These are phyloP conservation scores for Microbotryum lychnidis-dioicae DNA, from an alignment of 1,284 basidiomycete species.

Conservation along the genomic window DNA sequence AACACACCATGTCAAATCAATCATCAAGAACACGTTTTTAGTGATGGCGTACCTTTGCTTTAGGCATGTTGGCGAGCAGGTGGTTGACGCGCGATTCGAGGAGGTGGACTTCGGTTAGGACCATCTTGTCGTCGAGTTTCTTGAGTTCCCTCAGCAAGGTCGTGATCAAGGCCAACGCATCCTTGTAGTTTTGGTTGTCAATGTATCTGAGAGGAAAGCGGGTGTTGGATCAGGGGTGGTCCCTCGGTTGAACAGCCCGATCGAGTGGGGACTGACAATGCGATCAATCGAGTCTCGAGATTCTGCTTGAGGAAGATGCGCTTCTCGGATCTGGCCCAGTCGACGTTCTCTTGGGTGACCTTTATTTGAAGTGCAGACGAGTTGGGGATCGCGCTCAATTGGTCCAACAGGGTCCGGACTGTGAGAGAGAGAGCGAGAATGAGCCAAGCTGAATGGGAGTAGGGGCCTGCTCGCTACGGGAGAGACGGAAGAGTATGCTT, in stretches of 20 bases:
- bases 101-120: slow-evolving; percentile 91
- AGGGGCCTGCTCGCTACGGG: not conserved
- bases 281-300: slow-evolving; percentile 80
- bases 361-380: slow-evolving; percentile 64
- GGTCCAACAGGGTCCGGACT: slow-evolving; percentile 88
- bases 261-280: slow-evolving; percentile 50
- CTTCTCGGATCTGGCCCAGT: slow-evolving; percentile 86
- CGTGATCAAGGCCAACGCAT: slow-evolving; percentile 75
- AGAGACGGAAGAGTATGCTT: slow-evolving; percentile 37
- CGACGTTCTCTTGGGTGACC: slow-evolving; percentile 81
- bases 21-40: not conserved
- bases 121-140: slow-evolving; percentile 93
- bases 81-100: slow-evolving; percentile 86
- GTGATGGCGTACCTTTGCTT: slow-evolving; percentile 63
- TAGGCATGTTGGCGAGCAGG: slow-evolving; percentile 81
- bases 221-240: too few relatives aligned
- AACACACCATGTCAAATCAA: not conserved
- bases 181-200: slow-evolving; percentile 66
- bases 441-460: slow-evolving; percentile 13
- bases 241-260: too few relatives aligned
- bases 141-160: slow-evolving; percentile 80
- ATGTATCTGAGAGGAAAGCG: slow-evolving; percentile 52
- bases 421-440: slow-evolving; percentile 1
- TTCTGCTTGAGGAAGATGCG: slow-evolving; percentile 93
- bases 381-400: slow-evolving; percentile 69